Evolutionary conservation across 768 basidiomycete species (phyloP).

Genomic region (Mycena haematopus): DNA sequence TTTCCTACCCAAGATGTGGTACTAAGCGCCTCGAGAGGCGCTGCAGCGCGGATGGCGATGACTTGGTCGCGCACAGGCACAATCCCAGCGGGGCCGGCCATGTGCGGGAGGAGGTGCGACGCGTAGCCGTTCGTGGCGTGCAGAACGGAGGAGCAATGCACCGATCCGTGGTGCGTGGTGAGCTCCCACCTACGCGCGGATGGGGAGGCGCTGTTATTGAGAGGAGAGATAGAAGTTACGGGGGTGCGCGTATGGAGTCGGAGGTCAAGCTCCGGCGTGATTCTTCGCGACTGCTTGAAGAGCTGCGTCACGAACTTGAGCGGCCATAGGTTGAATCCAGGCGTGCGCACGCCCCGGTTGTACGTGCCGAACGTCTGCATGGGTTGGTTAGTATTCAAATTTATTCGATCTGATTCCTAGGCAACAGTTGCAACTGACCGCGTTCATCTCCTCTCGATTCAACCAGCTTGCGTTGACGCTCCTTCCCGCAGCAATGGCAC

Average conservation of each 20-base stretch:
- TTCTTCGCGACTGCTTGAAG: slow-evolving; percentile 45
- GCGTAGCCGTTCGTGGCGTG: slow-evolving; percentile 91
- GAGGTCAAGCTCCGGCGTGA: slow-evolving; percentile 47
- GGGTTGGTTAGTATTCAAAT: too few relatives aligned
- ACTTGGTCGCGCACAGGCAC: slow-evolving; percentile 80
- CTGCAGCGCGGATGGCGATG: slow-evolving; percentile 48
- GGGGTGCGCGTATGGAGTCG: slow-evolving; percentile 77
- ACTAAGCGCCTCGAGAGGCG: slow-evolving; percentile 46
- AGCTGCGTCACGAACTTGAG: slow-evolving; percentile 78
- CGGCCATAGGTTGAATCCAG: slow-evolving; percentile 78
- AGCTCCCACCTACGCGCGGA: slow-evolving; percentile 55
- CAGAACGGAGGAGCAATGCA: slow-evolving; percentile 70
- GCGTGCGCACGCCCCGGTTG: slow-evolving; percentile 58
- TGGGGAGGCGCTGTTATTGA: not conserved
- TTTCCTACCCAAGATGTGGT: slow-evolving; percentile 54
- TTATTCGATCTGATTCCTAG: too few relatives aligned
- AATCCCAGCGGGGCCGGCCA: slow-evolving; percentile 61
- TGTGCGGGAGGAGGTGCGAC: slow-evolving; percentile 73
- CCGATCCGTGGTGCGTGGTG: slow-evolving; percentile 66
- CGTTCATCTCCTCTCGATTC: slow-evolving; percentile 23
- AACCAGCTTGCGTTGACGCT: slow-evolving; percentile 21
- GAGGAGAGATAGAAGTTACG: slow-evolving; percentile 56
- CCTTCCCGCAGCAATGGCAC: slow-evolving; percentile 23
- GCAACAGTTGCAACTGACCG: slow-evolving; percentile 21
- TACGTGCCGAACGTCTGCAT: slow-evolving; percentile 50